Conservation (phyloP, 2,329 filamentous ascomycete species). For the Microcera coccophila region DNA sequence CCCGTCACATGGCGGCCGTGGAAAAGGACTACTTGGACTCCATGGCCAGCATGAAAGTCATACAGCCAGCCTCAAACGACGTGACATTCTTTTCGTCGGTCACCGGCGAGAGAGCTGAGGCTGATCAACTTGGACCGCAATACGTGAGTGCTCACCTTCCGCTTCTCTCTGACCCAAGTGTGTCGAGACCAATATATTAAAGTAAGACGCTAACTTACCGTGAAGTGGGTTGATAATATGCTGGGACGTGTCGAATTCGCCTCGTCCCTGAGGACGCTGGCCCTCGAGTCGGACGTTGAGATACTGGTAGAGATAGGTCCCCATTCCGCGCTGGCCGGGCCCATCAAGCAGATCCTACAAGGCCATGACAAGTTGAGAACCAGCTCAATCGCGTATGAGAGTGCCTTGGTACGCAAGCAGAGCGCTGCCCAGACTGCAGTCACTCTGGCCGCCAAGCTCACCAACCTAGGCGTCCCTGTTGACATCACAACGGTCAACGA, state of each 20-base stretch:
- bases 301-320: slow-evolving; percentile 25
- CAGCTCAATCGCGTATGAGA: slow-evolving; percentile 1
- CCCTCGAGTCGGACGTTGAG: no score
- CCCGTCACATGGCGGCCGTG: slow-evolving; percentile 46
- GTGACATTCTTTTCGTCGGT: not conserved
- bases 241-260: slow-evolving; percentile 38
- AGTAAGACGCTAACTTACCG: slow-evolving; percentile 34
- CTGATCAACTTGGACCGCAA: not conserved
- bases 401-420: slow-evolving; percentile 1
- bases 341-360: slow-evolving; percentile 16
- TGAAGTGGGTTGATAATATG: slow-evolving; percentile 40
- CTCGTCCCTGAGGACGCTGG: no score
- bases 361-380: slow-evolving; percentile 31
- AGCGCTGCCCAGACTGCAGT: slow-evolving; percentile 1
- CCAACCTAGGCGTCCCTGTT: not conserved
- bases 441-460: not conserved
- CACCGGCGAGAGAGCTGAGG: not conserved
- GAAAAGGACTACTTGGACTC: slow-evolving; percentile 41
- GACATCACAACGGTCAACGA: not conserved
- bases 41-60: slow-evolving; percentile 9
- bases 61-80: no score
- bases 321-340: slow-evolving; percentile 18
- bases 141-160: slow-evolving; percentile 13
- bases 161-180: slow-evolving; percentile 43
- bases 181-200: slow-evolving; percentile 33